Percentiles rank a stretch among this genome's conserved stretches.
Evolutionary conservation across 768 basidiomycete species (phyloP).

Genomic region (Lentinula lateritia): DNA sequence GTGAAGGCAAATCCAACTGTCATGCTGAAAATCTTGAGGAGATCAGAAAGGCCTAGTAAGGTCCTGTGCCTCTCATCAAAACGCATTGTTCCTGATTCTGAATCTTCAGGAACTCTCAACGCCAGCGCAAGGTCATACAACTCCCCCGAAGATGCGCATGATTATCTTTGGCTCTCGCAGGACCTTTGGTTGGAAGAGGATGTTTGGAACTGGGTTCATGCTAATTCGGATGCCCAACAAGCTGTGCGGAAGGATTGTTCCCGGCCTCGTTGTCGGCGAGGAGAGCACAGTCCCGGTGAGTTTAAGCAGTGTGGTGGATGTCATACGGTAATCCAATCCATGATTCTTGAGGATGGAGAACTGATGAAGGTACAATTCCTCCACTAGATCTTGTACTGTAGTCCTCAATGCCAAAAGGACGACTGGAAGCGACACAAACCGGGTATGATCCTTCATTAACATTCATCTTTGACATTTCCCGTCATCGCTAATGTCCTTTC

Average conservation of each 20-base stretch:
- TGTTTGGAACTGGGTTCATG: conserved; percentile 38
- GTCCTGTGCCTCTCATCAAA: not conserved
- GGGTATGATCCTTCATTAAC: not conserved
- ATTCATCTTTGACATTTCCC: no score
- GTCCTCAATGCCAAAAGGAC: not conserved
- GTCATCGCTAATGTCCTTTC: no score
- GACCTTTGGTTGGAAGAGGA: conserved; percentile 35
- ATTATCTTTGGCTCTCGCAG: conserved; percentile 38
- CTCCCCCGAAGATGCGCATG: conserved; percentile 38
- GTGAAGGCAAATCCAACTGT: conserved; percentile 27
- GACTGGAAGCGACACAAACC: not conserved
- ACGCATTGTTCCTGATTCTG: not conserved
- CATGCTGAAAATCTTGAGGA: conserved; percentile 32
- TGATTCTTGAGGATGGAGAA: not conserved
- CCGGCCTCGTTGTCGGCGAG: conserved; percentile 21
- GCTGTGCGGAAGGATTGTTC: conserved; percentile 29
- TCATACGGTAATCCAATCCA: conserved; percentile 4
- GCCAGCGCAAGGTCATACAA: conserved; percentile 20
- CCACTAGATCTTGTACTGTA: not conserved
- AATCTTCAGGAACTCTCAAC: conserved; percentile 22
- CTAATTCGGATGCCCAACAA: conserved; percentile 24
- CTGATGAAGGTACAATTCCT: not conserved
- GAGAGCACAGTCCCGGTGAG: conserved; percentile 27
- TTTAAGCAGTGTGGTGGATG: conserved; percentile 38
- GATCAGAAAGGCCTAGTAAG: conserved; percentile 30